Percentiles rank a stretch among this genome's conserved stretches.
Conservation (phyloP, 441 rosid genomes). For the Geranium incanum region DNA sequence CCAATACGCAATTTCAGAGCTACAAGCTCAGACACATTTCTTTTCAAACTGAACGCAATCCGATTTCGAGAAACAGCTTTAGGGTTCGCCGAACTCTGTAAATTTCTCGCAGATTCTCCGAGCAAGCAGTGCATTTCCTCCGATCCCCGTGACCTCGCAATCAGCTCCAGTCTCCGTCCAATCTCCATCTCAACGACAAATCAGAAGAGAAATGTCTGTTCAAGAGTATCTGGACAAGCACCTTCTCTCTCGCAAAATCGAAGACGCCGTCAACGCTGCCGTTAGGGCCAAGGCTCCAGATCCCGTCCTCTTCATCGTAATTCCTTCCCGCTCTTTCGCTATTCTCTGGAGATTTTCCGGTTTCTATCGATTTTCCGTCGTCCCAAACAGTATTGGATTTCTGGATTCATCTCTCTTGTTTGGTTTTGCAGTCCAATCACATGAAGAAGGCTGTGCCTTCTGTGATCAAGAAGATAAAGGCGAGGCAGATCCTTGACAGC, state of each 20-base stretch:
- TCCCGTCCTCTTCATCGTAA: conserved; percentile 92
- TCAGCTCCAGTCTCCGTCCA: background rate
- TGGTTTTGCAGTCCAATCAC: conserved; percentile 63
- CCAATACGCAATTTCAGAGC: conserved; percentile 2
- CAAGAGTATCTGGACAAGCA: conserved; percentile 91
- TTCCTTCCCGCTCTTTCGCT: background rate
- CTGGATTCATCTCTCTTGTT: background rate
- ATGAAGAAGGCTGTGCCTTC: conserved; percentile 78
- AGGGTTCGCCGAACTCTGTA: background rate
- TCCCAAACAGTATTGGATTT: background rate
- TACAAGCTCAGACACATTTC: background rate
- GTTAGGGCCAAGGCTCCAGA: conserved; percentile 85
- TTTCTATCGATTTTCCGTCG: conserved; percentile 1
- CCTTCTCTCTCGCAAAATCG: conserved; percentile 85
- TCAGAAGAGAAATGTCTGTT: conserved; percentile 54
- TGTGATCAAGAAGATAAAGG: conserved; percentile 73
- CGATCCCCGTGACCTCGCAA: background rate
- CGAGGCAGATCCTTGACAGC: conserved; percentile 89
- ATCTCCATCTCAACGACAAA: conserved; percentile 5
- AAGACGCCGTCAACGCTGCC: conserved; percentile 97
- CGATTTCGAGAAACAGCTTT: background rate
- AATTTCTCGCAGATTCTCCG: background rate
- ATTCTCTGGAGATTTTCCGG: background rate
- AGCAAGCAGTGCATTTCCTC: background rate
- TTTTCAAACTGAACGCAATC: too few species aligned